phyloP scores from a whole-genome alignment of 495 filamentous ascomycete genomes.

The Copromyces sp. region DNA sequence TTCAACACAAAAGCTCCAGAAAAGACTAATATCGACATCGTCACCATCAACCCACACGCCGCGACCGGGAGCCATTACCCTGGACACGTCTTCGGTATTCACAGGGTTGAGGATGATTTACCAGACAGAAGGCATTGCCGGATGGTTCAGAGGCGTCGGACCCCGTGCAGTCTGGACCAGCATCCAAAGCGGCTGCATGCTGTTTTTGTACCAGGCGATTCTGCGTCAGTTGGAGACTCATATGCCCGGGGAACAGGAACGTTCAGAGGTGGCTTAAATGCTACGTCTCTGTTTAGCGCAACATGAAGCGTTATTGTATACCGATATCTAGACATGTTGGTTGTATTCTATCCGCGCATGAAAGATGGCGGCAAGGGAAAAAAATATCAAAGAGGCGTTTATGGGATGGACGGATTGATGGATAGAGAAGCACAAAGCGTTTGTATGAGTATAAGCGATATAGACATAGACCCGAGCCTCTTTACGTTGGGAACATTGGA shows the following conservation, averaged over 20 bases:
- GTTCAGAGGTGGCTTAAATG: not conserved
- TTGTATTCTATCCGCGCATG: conserved; percentile 12
- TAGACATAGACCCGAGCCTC: not conserved
- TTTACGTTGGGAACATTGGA: not conserved
- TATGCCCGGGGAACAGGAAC: conserved; percentile 26
- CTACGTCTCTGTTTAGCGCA: conserved; percentile 12
- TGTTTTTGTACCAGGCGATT: conserved; percentile 88
- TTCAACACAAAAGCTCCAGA: conserved; percentile 32
- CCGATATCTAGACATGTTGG: conserved; percentile 9
- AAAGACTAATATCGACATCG: conserved; percentile 71
- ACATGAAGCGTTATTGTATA: conserved; percentile 11
- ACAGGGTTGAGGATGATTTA: conserved; percentile 82
- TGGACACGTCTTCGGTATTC: conserved; percentile 82
- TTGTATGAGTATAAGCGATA: not conserved
- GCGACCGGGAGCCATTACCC: conserved; percentile 58
- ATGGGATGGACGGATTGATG: not conserved
- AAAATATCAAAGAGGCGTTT: not conserved
- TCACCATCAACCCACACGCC: conserved; percentile 70
- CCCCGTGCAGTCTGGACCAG: conserved; percentile 95
- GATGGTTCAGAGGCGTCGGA: conserved; percentile 92
- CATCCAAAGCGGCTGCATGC: conserved; percentile 92
- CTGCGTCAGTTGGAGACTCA: conserved; percentile 60
- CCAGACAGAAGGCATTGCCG: conserved; percentile 70
- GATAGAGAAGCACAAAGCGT: not conserved
- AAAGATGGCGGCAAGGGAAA: conserved; percentile 1